These are phyloP conservation scores for Saccharomycopsis malanga DNA, from an alignment of 805 yeast species.

Conservation along the genomic window DNA sequence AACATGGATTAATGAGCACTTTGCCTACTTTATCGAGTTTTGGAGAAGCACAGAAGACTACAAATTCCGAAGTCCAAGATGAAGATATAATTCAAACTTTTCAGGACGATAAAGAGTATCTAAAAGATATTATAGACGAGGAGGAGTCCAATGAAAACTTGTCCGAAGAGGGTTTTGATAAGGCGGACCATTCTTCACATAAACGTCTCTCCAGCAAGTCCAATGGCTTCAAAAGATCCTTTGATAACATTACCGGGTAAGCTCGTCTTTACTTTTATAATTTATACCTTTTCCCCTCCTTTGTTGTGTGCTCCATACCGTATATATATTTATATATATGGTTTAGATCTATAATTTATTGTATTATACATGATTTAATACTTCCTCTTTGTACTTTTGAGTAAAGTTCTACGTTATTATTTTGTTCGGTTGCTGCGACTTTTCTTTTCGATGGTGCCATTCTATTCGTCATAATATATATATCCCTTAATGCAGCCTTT, in stretches of 20 bases:
- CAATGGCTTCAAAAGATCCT: neutral
- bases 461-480: neutral
- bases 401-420: no score
- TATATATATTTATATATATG: no score
- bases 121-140: neutral
- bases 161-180: neutral
- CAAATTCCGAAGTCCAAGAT: neutral
- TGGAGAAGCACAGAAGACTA: constrained; percentile 8
- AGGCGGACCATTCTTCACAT: neutral
- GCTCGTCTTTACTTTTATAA: no score
- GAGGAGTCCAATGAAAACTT: neutral
- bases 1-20: constrained; percentile 22
- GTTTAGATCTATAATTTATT: no score
- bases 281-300: no score
- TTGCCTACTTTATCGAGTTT: constrained; percentile 21
- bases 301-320: no score
- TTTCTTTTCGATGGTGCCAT: neutral
- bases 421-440: neutral
- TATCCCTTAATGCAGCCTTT: neutral
- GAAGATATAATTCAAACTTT: neutral
- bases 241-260: no score
- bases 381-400: no score
- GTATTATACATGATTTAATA: no score
- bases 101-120: neutral
- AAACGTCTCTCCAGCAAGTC: no score